Evolutionary conservation across 1,284 basidiomycete genomes (phyloP).

Genomic region (Fomitopsis palustris): DNA sequence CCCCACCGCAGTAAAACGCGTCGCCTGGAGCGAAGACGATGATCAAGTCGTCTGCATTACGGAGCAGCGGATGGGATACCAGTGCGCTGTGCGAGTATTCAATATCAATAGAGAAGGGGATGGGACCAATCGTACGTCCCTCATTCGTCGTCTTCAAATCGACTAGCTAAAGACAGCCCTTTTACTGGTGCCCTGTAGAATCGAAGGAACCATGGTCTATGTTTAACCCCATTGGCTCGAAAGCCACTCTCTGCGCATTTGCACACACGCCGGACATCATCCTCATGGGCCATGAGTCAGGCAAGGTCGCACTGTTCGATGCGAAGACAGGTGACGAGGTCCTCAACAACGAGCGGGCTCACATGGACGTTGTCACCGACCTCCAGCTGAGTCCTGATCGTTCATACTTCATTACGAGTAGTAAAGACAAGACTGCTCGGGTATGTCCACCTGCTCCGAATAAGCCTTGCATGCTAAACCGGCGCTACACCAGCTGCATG

Average conservation of each 20-base stretch:
- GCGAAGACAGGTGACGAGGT: constrained; percentile 87
- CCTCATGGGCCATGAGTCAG: constrained; percentile 93
- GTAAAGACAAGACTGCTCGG: constrained; percentile 95
- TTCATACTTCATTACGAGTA: constrained; percentile 94
- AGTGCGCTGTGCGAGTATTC: constrained; percentile 87
- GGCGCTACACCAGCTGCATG: constrained; percentile 68
- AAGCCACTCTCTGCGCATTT: constrained; percentile 94
- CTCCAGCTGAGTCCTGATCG: constrained; percentile 89
- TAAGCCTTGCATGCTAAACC: not conserved
- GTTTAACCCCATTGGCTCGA: constrained; percentile 90
- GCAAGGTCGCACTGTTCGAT: constrained; percentile 90
- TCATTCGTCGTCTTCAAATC: not conserved
- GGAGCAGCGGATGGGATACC: constrained; percentile 93
- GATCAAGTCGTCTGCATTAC: constrained; percentile 88
- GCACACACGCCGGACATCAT: constrained; percentile 79
- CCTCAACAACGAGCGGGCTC: constrained; percentile 78
- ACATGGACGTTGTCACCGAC: constrained; percentile 86
- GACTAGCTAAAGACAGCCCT: not conserved
- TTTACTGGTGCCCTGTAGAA: constrained; percentile 46
- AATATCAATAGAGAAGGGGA: constrained; percentile 81
- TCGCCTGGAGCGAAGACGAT: constrained; percentile 88
- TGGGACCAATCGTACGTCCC: constrained; percentile 63
- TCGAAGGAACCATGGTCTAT: constrained; percentile 69
- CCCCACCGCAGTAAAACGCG: constrained; percentile 95
- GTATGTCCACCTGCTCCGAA: constrained; percentile 42